Percentiles rank a stretch among this genome's conserved stretches.
Conservation (phyloP, 2,329 filamentous ascomycete genomes). For the Botrytis squamosa region DNA sequence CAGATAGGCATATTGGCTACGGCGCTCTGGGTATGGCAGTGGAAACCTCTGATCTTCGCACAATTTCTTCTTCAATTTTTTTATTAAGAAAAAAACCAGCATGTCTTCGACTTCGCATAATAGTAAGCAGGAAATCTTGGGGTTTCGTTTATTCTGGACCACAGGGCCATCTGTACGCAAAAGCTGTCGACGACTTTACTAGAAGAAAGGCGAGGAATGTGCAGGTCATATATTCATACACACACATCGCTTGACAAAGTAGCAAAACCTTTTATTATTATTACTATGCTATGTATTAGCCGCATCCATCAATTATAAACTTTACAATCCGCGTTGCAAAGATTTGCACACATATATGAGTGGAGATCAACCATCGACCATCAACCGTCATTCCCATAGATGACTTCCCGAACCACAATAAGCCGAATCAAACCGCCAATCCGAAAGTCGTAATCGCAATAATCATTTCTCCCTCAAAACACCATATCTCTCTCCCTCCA, state of each 20-base stretch:
- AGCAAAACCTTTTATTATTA: not conserved
- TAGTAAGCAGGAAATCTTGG: not conserved
- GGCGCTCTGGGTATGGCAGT: not conserved
- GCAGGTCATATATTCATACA: not conserved
- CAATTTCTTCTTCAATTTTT: not conserved
- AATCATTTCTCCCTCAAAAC: too few relatives aligned
- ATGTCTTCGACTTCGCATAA: not conserved
- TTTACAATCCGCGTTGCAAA: not conserved
- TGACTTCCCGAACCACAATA: not conserved
- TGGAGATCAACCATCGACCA: not conserved
- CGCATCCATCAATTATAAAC: not conserved
- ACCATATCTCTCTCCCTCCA: not conserved
- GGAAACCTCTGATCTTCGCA: not conserved
- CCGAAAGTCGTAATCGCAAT: not conserved
- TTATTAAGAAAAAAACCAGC: too few relatives aligned
- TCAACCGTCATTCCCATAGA: not conserved
- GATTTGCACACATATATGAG: not conserved
- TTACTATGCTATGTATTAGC: not conserved
- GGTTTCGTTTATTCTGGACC: not conserved
- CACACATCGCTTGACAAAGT: not conserved
- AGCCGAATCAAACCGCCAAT: not conserved
- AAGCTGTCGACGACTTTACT: not conserved
- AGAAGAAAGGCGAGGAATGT: not conserved
- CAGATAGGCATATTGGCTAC: not conserved
- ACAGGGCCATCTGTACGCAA: not conserved